These are phyloP conservation scores for Cafeteria roenbergensis DNA, from an alignment of 108 stramenopile genomes.

Conservation along the genomic window DNA sequence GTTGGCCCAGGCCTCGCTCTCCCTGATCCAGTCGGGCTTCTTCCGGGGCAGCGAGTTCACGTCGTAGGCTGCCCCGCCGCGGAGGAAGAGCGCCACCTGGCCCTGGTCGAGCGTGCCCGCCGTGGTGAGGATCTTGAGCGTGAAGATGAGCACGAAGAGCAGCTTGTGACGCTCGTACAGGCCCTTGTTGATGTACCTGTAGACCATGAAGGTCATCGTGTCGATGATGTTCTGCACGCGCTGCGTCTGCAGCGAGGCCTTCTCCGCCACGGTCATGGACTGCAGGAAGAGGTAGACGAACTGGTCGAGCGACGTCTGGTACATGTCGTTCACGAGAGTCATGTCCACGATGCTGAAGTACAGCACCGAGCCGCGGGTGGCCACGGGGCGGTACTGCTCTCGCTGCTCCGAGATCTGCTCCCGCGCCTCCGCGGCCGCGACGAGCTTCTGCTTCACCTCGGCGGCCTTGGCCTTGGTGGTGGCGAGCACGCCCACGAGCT, in stretches of 20 bases:
- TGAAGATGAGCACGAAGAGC: constrained; percentile 65
- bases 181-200: constrained; percentile 76
- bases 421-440: constrained; percentile 68
- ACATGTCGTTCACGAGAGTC: constrained; percentile 70
- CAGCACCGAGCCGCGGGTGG: constrained; percentile 66
- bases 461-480: constrained; percentile 77
- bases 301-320: constrained; percentile 72
- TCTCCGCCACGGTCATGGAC: constrained; percentile 37
- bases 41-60: constrained; percentile 50
- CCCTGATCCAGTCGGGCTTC: constrained; percentile 77
- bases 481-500: constrained; percentile 67
- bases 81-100: constrained; percentile 60
- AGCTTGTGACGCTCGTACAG: constrained; percentile 76
- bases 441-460: constrained; percentile 67
- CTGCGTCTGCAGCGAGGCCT: constrained; percentile 62
- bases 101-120: constrained; percentile 49
- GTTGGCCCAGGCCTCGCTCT: constrained; percentile 64
- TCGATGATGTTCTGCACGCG: constrained; percentile 74
- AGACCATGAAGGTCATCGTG: constrained; percentile 73
- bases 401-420: constrained; percentile 69
- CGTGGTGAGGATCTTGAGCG: constrained; percentile 69
- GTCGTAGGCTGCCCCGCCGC: constrained; percentile 73
- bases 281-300: constrained; percentile 65
- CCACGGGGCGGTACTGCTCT: constrained; percentile 75
- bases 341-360: constrained; percentile 80